Percentiles rank a stretch among this genome's conserved stretches.
phyloP scores from a whole-genome alignment of 1,284 basidiomycete species.

The Anthracocystis walkeri region DNA sequence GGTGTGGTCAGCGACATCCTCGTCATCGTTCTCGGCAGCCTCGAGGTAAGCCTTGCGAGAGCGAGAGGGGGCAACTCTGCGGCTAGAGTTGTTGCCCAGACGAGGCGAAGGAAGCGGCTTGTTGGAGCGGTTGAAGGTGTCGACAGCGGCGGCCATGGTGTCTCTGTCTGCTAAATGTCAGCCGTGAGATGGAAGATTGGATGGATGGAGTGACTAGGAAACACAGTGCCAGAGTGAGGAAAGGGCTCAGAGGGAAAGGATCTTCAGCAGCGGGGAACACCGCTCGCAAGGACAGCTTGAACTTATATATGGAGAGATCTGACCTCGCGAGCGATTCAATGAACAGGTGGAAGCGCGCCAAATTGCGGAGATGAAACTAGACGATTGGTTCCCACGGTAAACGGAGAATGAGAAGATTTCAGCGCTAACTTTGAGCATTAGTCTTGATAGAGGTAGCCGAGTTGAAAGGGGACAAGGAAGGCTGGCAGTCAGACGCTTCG shows the following conservation, averaged over 20 bases:
- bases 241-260: neutral
- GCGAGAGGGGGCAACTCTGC: slow-evolving; percentile 9
- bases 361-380: neutral
- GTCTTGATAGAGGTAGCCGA: neutral
- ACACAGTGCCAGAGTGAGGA: neutral
- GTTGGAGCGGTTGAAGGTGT: slow-evolving; percentile 17
- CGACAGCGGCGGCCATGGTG: slow-evolving; percentile 31
- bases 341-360: neutral
- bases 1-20: slow-evolving; percentile 10
- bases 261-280: neutral
- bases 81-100: slow-evolving; percentile 11
- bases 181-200: neutral
- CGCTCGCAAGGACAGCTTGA: neutral
- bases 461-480: neutral
- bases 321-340: neutral
- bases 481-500: neutral
- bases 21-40: slow-evolving; percentile 14
- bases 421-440: neutral
- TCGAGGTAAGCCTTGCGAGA: slow-evolving; percentile 21
- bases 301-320: slow-evolving; percentile 6
- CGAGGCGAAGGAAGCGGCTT: slow-evolving; percentile 33
- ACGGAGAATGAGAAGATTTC: neutral
- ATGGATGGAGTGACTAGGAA: neutral
- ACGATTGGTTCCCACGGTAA: neutral
- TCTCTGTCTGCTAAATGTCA: neutral